Conservation (phyloP, 148 eudicot genomes). For the Polygonum maritimum region DNA sequence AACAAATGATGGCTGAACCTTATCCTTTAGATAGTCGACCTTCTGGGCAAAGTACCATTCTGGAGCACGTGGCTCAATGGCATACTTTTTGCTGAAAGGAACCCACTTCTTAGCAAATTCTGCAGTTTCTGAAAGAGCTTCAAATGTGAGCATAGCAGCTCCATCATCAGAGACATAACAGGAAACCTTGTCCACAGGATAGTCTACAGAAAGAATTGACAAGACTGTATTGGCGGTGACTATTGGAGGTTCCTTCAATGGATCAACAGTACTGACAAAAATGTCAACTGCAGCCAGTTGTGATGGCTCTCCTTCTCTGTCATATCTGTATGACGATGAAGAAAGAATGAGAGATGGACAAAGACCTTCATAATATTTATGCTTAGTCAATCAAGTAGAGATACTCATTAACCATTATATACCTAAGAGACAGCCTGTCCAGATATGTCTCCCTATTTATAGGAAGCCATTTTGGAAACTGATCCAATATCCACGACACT, state of each 20-base stretch:
- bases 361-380: not conserved
- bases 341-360: not conserved
- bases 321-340: constrained; percentile 23
- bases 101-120: constrained; percentile 42
- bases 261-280: constrained; percentile 44
- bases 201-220: constrained; percentile 40
- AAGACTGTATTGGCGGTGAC: constrained; percentile 42
- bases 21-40: constrained; percentile 34
- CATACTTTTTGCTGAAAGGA: constrained; percentile 27
- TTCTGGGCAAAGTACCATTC: constrained; percentile 35
- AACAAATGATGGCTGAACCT: constrained; percentile 31
- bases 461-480: constrained; percentile 47
- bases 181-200: constrained; percentile 44
- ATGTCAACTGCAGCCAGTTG: constrained; percentile 40
- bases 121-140: constrained; percentile 35
- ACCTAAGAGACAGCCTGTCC: constrained; percentile 41
- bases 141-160: constrained; percentile 44
- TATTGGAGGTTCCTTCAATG: constrained; percentile 39
- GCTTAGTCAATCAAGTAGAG: not conserved
- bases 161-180: constrained; percentile 47
- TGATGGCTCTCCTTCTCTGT: constrained; percentile 42
- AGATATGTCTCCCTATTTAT: constrained; percentile 42
- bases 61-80: constrained; percentile 40
- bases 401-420: not conserved
- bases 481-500: constrained; percentile 39